Base-by-base conservation (phyloP, 306 rosid species). In the Arachis hypogaea region DNA sequence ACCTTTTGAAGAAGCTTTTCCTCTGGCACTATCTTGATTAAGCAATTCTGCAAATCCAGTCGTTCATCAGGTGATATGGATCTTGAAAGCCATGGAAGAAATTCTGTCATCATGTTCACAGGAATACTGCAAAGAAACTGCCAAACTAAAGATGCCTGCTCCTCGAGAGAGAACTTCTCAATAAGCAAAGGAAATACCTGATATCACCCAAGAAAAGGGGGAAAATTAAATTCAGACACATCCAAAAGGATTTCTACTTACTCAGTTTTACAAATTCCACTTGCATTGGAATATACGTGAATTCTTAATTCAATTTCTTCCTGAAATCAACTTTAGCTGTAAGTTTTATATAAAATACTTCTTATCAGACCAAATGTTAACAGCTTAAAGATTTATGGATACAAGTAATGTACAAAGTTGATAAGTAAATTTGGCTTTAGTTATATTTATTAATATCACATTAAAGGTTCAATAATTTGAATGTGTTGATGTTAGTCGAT, bases 111-210 rank as follows among this genome's bases (percentile, higher is more conserved):
- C 95, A 89, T 90, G 82, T 95, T 86, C 72, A 95, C 98, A 33
- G 99, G 99, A 86, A 95, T 92, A 78, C 98, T 95, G 80, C 99
- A 95, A 66, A 95, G 85, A 82, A 95, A 95, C 85, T 92, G 99
- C 98, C 99, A 95, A 64, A 95, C 96, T 57, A 95, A 81, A 60
- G 92, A 92, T 65, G 98, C 92, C 77, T 92, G 99, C 77, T 92
- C 99, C 75, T 88, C 97, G 4, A 87, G 77, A 30, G 97, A 87
- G 81, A 95, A 95, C 76, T 95, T 95, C 80, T 95, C 97, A 44
- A 88, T 81, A 73, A 95, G 92, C 85, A 95, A 77, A 60, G 98
- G 99, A 84, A 95, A 86, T 67, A 95, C 99, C 99, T 95, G 86
- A 73, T 78, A 86, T 43, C 52, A 71, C 78, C 66, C 84, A 51